Evolutionary conservation across 192 early-diverging fungal species (phyloP), one percentile per base, ranked within the genome.

Genomic region (Coemansia sp.): DNA sequence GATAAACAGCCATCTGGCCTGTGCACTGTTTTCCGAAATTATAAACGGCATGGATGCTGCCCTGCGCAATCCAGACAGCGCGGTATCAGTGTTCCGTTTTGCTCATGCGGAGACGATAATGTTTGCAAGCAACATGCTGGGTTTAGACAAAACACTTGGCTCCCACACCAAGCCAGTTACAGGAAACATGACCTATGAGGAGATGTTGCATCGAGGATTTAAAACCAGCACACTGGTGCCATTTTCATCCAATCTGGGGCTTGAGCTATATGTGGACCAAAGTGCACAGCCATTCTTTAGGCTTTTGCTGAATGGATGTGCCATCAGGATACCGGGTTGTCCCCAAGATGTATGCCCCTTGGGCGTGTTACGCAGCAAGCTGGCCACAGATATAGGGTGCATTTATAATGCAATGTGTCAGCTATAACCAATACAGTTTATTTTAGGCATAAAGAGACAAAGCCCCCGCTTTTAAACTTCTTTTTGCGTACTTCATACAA

Each of bases 41-140:
- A 8, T 58, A 15, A 7, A 18, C 0, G 62, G 62, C 6, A 58
- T 64, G 11, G 72, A 69, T 28, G 30, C 28, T 3, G 72, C 66
- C 0, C 26, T 64, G 7, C 17, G 8, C 12, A 36, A 48, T 15
- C 40, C 57, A 1, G 17, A 5, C 6, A 40, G 12, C 5, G 72
- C 72, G 0, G 30, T 52, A 12, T 65, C 72, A 21, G 62, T 45
- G 5, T 76, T 76, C 55, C 54, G 66, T 2, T 76, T 76, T 52
- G 72, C 53, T 18, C 72, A 76, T 36, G 66, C 72, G 10, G 72
- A 76, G 31, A 76, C 72, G 0, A 21, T 76, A 26, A 60, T 65
- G 72, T 76, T 76, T 61, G 49, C 56, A 12, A 76, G 62, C 51
- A 51, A 61, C 16, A 43, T 69, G 8, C 51, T 76, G 9, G 18